Evolutionary conservation across 129 eudicot genomes (phyloP).

Genomic region (Calendula officinalis): DNA sequence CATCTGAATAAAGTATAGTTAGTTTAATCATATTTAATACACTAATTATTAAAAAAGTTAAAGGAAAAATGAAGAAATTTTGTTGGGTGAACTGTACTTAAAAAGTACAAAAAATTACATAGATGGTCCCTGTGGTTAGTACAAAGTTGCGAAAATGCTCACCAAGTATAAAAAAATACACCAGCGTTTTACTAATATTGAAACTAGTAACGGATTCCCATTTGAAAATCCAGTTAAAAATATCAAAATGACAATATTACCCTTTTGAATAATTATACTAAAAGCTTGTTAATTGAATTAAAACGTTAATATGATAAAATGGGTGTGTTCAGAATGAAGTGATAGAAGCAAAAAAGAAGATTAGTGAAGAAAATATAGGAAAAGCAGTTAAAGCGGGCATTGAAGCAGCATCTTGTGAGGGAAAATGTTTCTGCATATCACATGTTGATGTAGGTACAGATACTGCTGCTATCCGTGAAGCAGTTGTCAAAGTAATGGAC

Average conservation of each 20-base stretch:
- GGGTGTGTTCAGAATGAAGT: conserved; percentile 59
- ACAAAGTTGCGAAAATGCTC: too few relatives aligned
- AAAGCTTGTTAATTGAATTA: too few relatives aligned
- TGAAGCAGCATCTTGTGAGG: conserved; percentile 66
- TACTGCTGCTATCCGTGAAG: conserved; percentile 80
- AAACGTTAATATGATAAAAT: too few relatives aligned
- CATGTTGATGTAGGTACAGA: conserved; percentile 77
- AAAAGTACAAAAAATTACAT: neutral
- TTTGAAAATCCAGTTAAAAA: too few relatives aligned
- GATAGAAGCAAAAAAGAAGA: conserved; percentile 64
- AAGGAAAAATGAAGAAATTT: too few relatives aligned
- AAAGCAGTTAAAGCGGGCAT: conserved; percentile 66
- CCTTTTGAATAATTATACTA: too few relatives aligned
- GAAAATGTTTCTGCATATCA: conserved; percentile 67
- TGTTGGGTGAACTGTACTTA: too few relatives aligned
- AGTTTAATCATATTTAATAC: neutral
- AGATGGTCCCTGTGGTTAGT: neutral
- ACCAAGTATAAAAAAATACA: too few relatives aligned
- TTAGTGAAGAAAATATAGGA: conserved; percentile 63
- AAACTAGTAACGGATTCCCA: too few relatives aligned
- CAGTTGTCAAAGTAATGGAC: conserved; percentile 89
- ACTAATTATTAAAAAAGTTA: too few relatives aligned
- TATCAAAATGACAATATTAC: too few relatives aligned
- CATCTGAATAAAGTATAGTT: neutral
- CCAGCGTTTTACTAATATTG: too few relatives aligned